Evolutionary conservation across 257 asterid genomes (phyloP), one percentile per base, ranked within the genome.

Genomic region (Solanum pennellii): DNA sequence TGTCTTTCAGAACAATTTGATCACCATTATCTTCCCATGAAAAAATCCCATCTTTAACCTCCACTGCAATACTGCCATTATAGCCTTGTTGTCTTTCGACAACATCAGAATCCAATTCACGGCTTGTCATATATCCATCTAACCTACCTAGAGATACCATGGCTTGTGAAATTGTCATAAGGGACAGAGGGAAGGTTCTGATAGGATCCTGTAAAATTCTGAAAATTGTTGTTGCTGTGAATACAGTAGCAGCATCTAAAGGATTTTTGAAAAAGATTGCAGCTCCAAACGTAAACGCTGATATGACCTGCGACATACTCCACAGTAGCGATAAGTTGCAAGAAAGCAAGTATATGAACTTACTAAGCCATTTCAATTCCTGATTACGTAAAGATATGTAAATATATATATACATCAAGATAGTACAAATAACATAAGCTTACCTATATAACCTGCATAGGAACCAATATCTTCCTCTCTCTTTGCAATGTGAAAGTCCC

Each of bases 161-260:
- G 4, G 97, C 94, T 82, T 95, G 98, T 31, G 96, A 89, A 52
- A 92, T 31, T 9, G 94, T 39, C 35, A 93, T 91, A 12, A 95
- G 91, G 23, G 93, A 85, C 33, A 93, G 97, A 7, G 98, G 98
- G 83, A 95, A 95, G 27, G 71, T 86, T 83, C 93, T 88, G 27
- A 95, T 88, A 0, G 98, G 98, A 44, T 95, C 98, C 56, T 95
- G 97, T 86, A 95, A 73, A 42, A 95, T 90, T 88, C 91, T 95
- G 62, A 95, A 89, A 39, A 95, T 72, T 7, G 98, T 91, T 5
- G 93, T 92, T 6, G 92, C 90, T 1, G 98, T 95, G 91, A 95
- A 95, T 35, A 92, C 95, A 11, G 92, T 93, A 8, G 91, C 94
- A 4, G 94, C 95, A 23, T 75, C 88, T 45, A 95, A 93, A 9